Evolutionary conservation across 805 yeast genomes (phyloP), one percentile per base, ranked within the genome.

Genomic region (Tetrapisispora iriomotensis): DNA sequence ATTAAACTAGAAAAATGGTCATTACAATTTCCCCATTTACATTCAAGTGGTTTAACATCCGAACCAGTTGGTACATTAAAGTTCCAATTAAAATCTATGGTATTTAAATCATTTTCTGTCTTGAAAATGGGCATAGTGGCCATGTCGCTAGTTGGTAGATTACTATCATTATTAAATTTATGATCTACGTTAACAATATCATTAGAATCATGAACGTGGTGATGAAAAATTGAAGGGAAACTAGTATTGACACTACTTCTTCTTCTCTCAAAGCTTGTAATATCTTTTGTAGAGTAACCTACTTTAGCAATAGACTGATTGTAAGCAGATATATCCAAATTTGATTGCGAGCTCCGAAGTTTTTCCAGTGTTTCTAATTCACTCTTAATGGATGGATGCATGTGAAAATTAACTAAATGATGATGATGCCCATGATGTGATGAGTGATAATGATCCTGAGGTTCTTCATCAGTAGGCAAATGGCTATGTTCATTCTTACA

Each of bases 21-120:
- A 9, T 58, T 56, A 54, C 94, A 84, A 41, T 72, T 66, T 36
- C 75, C 76, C 94, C 94, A 84, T 53, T 75, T 72, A 58, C 94
- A 83, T 31, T 60, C 31, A 50, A 75, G 34, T 53, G 33, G 36
- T 14, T 45, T 15, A 13, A 7, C n/a, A 2, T 23, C 12, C 2
- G 35, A 27, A 6, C 58, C 32, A 4, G 43, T 44, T 18, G 49
- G 49, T 18, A 43, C 44, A 29, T 54, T 52, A 36, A 56, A 57
- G 53, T 58, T 21, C 77, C 71, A 53, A 62, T 75, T 56, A 61
- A 72, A 54, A 64, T 69, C 34, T 60, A 70, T 57, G 2, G 52
- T 51, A 36, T 45, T 50, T 21, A 32, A 9, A 15, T 27, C 24
- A 7, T n/a, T 24, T 17, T 25, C 35, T 6, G 22, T 20, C 20